Conservation (phyloP, 495 filamentous ascomycete species). For the Aspergillus asperescens region DNA sequence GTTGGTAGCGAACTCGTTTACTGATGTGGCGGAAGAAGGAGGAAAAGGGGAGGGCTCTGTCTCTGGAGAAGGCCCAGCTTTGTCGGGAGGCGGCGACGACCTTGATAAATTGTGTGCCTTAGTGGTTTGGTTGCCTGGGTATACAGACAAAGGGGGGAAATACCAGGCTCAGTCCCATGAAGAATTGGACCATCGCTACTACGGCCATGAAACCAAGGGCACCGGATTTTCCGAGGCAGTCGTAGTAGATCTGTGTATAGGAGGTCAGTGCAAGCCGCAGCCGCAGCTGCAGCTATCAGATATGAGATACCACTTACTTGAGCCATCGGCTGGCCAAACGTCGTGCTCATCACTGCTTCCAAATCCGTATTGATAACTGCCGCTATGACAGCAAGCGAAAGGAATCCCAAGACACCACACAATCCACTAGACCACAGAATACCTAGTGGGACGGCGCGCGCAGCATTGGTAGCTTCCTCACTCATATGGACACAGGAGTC, state of each 20-base stretch:
- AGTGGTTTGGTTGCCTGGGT: neutral
- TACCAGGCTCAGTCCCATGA: constrained; percentile 43
- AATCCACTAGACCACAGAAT: constrained; percentile 45
- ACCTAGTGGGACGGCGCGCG: constrained; percentile 56
- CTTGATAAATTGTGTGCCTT: constrained; percentile 14
- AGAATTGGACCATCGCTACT: constrained; percentile 36
- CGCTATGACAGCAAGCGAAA: constrained; percentile 46
- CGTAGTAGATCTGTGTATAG: constrained; percentile 35
- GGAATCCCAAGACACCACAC: constrained; percentile 47
- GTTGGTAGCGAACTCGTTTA: constrained; percentile 54
- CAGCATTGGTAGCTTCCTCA: constrained; percentile 60
- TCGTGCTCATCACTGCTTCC: constrained; percentile 26
- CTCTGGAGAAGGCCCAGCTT: constrained; percentile 57
- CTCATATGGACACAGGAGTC: constrained; percentile 57
- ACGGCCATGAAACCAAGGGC: constrained; percentile 43
- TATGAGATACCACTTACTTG: constrained; percentile 24
- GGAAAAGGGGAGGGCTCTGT: constrained; percentile 58
- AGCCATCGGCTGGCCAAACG: constrained; percentile 42
- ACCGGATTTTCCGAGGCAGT: constrained; percentile 40
- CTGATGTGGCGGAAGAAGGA: constrained; percentile 55
- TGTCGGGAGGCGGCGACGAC: constrained; percentile 54
- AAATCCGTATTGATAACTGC: constrained; percentile 35
- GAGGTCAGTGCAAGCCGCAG: neutral
- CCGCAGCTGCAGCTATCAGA: neutral
- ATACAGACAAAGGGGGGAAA: too few species aligned